phyloP scores from a whole-genome alignment of 2,329 filamentous ascomycete species.

The Alternaria novae-zelandiae region DNA sequence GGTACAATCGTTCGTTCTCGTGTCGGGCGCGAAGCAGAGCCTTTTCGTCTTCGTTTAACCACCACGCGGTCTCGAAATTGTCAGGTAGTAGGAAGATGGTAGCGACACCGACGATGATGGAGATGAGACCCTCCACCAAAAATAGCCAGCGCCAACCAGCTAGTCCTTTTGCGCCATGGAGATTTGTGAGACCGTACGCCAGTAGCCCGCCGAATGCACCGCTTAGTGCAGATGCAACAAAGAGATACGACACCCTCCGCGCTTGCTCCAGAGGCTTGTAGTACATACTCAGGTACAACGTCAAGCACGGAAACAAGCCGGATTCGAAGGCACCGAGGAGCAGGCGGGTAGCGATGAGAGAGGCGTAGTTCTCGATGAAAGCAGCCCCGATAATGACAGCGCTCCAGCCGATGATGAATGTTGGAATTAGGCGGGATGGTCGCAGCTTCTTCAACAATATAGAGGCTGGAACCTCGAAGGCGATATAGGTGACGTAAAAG shows the following conservation, averaged over 20 bases:
- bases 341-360: slow-evolving; percentile 28
- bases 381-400: slow-evolving; percentile 19
- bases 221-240: slow-evolving; percentile 58
- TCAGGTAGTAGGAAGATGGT: slow-evolving; percentile 60
- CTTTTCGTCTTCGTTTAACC: slow-evolving; percentile 58
- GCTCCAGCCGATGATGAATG: slow-evolving; percentile 24
- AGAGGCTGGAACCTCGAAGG: slow-evolving; percentile 56
- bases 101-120: slow-evolving; percentile 54
- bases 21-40: slow-evolving; percentile 59
- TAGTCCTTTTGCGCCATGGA: slow-evolving; percentile 14
- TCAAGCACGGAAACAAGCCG: slow-evolving; percentile 29
- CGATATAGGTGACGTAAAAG: slow-evolving; percentile 60
- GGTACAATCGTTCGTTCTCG: slow-evolving; percentile 52
- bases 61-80: slow-evolving; percentile 54
- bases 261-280: slow-evolving; percentile 54
- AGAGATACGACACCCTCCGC: slow-evolving; percentile 58
- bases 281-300: slow-evolving; percentile 26
- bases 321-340: slow-evolving; percentile 33
- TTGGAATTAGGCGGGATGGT: slow-evolving; percentile 22
- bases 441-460: slow-evolving; percentile 53
- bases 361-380: slow-evolving; percentile 27
- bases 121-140: slow-evolving; percentile 64
- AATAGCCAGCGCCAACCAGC: slow-evolving; percentile 53
- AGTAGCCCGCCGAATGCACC: slow-evolving; percentile 63
- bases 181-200: slow-evolving; percentile 47